A percentile compares a stretch with the other conserved stretches of the same genome.
phyloP scores from a whole-genome alignment of 176 grass and related monocot genomes.

The Carex scoparia region DNA sequence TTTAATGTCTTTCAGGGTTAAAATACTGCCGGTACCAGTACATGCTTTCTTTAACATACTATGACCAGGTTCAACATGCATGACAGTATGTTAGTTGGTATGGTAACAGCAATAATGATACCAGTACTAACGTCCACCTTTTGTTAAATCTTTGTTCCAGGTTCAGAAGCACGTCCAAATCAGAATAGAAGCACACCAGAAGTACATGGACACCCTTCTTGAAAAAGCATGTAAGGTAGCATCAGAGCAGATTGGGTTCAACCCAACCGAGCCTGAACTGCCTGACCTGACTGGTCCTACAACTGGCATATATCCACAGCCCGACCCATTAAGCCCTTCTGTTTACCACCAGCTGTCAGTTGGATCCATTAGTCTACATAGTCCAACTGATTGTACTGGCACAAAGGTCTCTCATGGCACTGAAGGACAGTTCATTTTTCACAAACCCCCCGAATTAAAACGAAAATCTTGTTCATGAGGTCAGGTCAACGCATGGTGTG shows the following conservation, averaged over 20 bases:
- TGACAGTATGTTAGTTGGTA: neutral
- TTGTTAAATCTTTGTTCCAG: constrained; percentile 29
- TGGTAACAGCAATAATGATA: neutral
- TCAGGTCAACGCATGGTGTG: neutral
- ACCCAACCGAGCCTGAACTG: constrained; percentile 40
- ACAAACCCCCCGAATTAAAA: constrained; percentile 63
- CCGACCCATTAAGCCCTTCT: constrained; percentile 49
- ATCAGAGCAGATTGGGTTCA: constrained; percentile 78
- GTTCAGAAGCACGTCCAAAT: constrained; percentile 96
- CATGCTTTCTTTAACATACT: neutral
- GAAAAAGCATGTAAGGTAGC: constrained; percentile 89
- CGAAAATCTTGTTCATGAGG: constrained; percentile 53
- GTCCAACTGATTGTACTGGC: constrained; percentile 33
- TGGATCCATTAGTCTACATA: constrained; percentile 56
- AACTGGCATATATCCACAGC: constrained; percentile 37
- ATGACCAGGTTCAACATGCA: neutral
- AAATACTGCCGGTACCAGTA: neutral
- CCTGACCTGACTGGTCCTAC: constrained; percentile 35
- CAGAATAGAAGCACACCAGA: constrained; percentile 77
- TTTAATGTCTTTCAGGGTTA: neutral
- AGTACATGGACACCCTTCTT: constrained; percentile 81
- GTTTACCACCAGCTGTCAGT: constrained; percentile 74
- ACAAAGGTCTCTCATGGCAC: constrained; percentile 37
- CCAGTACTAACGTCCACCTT: neutral
- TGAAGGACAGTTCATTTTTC: constrained; percentile 47